phyloP scores from a whole-genome alignment of 2,329 filamentous ascomycete species.

The Monosporascus cannonballus region DNA sequence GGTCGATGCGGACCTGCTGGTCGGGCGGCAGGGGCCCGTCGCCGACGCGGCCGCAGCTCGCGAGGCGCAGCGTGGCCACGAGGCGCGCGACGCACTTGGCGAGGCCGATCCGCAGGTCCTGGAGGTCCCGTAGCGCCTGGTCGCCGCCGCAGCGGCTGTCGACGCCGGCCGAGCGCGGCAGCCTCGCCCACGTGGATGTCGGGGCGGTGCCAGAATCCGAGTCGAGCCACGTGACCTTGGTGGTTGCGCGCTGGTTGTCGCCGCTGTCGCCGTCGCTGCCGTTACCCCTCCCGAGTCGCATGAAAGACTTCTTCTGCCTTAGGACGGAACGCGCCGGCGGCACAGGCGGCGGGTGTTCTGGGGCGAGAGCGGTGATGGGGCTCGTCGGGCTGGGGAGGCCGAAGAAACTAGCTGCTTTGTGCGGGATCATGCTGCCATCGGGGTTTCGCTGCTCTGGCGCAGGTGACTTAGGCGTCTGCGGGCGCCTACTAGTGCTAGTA shows the following conservation, averaged over 20 bases:
- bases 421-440: constrained; percentile 19
- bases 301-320: constrained; percentile 10
- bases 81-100: constrained; percentile 44
- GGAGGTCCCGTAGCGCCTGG: constrained; percentile 18
- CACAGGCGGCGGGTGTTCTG: constrained; percentile 1
- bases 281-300: constrained; percentile 2
- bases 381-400: constrained; percentile 31
- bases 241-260: not conserved
- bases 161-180: not conserved
- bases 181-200: not conserved
- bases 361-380: too few species aligned
- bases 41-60: constrained; percentile 4
- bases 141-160: constrained; percentile 3
- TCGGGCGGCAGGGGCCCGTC: constrained; percentile 2
- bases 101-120: constrained; percentile 43
- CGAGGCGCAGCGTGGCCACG: constrained; percentile 39
- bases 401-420: constrained; percentile 45
- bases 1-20: constrained; percentile 16
- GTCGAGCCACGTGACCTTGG: not conserved
- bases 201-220: constrained; percentile 4
- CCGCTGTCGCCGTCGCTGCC: constrained; percentile 2
- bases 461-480: constrained; percentile 10
- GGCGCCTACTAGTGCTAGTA: constrained; percentile 2
- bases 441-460: constrained; percentile 11
- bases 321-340: constrained; percentile 4